phyloP scores from a whole-genome alignment of 2,329 filamentous ascomycete genomes.

The Sporothrix brunneoviolacea region DNA sequence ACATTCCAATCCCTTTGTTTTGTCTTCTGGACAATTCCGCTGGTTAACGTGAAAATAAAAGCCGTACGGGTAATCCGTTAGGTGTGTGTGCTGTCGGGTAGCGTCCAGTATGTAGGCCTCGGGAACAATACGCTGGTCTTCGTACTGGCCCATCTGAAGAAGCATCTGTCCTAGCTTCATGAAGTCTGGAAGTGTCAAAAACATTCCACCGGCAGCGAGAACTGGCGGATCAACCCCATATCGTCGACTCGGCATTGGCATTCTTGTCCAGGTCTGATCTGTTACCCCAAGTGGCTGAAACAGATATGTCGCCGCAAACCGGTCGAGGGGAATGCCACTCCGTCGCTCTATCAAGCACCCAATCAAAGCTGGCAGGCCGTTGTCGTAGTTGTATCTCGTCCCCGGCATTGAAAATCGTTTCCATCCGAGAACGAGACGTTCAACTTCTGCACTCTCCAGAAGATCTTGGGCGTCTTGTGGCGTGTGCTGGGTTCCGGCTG shows the following conservation, averaged over 20 bases:
- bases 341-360: neutral
- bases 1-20: neutral
- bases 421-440: neutral
- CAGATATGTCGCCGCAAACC: neutral
- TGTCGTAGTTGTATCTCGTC: slow-evolving; percentile 4
- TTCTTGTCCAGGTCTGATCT: neutral
- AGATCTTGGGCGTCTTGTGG: neutral
- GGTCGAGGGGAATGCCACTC: neutral
- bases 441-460: neutral
- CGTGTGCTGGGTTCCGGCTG: neutral
- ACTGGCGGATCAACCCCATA: neutral
- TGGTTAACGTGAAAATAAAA: slow-evolving; percentile 1
- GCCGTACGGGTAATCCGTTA: neutral
- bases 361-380: slow-evolving; percentile 1
- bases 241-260: neutral
- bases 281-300: neutral
- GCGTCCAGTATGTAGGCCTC: neutral
- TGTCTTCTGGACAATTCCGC: neutral
- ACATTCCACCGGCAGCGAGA: neutral
- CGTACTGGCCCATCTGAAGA: neutral
- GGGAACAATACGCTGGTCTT: neutral
- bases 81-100: neutral
- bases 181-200: neutral
- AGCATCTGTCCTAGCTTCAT: neutral
- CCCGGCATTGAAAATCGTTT: neutral